These are phyloP conservation scores for Exophiala viscosa DNA, from an alignment of 2,329 filamentous ascomycete genomes.

Conservation along the genomic window DNA sequence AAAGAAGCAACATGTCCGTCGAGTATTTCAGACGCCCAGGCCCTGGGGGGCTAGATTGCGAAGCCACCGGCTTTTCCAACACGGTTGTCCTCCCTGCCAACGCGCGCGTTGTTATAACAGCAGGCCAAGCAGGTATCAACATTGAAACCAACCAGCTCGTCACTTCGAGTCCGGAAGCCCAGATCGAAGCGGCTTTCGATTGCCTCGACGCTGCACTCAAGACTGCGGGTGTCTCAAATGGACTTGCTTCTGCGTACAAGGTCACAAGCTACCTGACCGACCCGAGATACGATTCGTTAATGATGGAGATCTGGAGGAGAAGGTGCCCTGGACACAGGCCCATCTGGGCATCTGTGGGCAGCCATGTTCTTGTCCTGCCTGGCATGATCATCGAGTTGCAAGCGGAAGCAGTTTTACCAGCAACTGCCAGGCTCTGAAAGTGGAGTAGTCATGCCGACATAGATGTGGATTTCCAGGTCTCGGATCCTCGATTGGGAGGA, in stretches of 20 bases:
- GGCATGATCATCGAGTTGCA: background rate
- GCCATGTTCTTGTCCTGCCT: background rate
- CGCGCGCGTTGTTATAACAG: background rate
- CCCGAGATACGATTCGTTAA: background rate
- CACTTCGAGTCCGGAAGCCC: background rate
- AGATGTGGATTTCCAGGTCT: too few species aligned
- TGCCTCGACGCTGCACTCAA: background rate
- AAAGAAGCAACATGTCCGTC: too few species aligned
- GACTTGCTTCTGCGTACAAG: background rate
- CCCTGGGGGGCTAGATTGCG: background rate
- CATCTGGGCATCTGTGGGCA: background rate
- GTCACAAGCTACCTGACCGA: background rate
- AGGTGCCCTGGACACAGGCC: background rate
- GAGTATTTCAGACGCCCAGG: too few species aligned
- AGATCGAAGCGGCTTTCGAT: background rate
- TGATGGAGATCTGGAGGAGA: background rate
- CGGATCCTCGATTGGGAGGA: too few species aligned
- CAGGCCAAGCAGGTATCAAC: background rate
- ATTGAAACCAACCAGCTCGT: background rate
- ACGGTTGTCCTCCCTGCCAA: background rate
- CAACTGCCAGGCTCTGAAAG: too few species aligned
- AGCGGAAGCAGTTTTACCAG: too few species aligned
- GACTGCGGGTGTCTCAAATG: background rate
- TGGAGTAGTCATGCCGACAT: too few species aligned
- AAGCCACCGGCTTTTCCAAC: background rate